Base-by-base conservation (phyloP, 192 early-diverging fungal species). In the Rhizoclosmatium sp. region DNA sequence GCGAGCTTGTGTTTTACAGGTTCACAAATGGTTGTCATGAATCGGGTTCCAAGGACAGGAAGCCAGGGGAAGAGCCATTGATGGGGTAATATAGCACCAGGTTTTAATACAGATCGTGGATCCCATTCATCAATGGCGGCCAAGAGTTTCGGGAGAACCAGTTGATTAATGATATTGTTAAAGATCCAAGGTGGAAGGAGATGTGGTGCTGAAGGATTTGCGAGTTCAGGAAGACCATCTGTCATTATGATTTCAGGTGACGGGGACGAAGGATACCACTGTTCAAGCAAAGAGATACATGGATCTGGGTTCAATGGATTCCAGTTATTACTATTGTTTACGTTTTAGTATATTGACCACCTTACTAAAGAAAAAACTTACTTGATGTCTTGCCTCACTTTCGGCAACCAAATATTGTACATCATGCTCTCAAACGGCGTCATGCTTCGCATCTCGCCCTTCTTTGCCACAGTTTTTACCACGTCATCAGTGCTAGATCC, bases 21-120 rank as follows among this genome's bases (percentile, higher is more conserved):
- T 4, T 86, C 84, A 75, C 86, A 85, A 2, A 95, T 65, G 48
- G n/a, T 47, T n/a, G 73, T 42, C 47, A 41, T 47, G 61, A 90
- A 83, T 42, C 78, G 71, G 19, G 89, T 87, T 14, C 82, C 87
- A 21, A 92, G 74, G 41, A 65, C n/a, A 1, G 93, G 92, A 5
- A 96, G 80, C 95, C 95, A 96, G 0, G 94, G 94, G 74, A 92
- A 93, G 4, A 94, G 75, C 94, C 94, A 96, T 5, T 82, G 86
- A 71, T 96, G 93, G 81, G 88, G 87, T n/a, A 82, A 78, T 12
- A 58, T 58, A 21, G 10, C 12, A 45, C 5, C 14, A 5, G 44
- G 14, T 3, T 44, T 23, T 2, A 4, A 4, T 69, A 91, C 87
- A 1, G 80, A 78, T 39, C 79, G 75, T 16, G 92, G 91, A 58